Evolutionary conservation across 1,139 yeast species (phyloP).

Genomic region (Hemisphaericaspora xylanilytica): DNA sequence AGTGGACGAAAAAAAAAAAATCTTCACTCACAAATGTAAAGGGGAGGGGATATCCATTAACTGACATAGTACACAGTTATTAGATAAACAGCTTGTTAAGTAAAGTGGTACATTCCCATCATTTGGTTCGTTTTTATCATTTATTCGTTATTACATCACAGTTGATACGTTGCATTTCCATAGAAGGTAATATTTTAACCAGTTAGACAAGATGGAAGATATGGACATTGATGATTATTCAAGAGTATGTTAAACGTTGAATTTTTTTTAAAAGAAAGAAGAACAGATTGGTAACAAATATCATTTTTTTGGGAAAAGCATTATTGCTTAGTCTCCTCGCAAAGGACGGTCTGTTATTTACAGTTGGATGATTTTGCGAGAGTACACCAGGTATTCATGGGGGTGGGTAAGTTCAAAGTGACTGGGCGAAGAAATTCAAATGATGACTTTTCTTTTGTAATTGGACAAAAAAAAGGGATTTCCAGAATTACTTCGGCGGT

Average conservation of each 20-base stretch:
- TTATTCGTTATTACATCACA: neutral
- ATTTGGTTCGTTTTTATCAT: neutral
- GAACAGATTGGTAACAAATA: conserved; percentile 9
- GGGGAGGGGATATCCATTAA: too few relatives aligned
- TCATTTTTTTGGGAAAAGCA: neutral
- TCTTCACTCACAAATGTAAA: too few relatives aligned
- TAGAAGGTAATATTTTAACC: neutral
- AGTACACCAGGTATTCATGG: neutral
- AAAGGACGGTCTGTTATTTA: neutral
- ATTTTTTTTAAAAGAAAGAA: conserved; percentile 2
- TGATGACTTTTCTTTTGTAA: neutral
- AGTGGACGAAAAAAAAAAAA: neutral
- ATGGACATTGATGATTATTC: conserved; percentile 58
- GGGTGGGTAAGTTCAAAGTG: too few relatives aligned
- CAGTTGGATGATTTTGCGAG: conserved; percentile 3
- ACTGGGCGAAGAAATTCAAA: too few relatives aligned
- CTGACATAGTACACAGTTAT: neutral
- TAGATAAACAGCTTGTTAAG: neutral
- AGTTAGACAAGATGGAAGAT: conserved; percentile 35
- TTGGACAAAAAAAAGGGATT: neutral
- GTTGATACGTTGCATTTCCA: conserved; percentile 1
- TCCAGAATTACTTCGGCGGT: neutral
- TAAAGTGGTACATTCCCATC: neutral
- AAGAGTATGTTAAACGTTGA: conserved; percentile 44
- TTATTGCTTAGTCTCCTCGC: neutral